Base-by-base conservation (phyloP, 2,329 filamentous ascomycete species). In the Fusarium secorum region DNA sequence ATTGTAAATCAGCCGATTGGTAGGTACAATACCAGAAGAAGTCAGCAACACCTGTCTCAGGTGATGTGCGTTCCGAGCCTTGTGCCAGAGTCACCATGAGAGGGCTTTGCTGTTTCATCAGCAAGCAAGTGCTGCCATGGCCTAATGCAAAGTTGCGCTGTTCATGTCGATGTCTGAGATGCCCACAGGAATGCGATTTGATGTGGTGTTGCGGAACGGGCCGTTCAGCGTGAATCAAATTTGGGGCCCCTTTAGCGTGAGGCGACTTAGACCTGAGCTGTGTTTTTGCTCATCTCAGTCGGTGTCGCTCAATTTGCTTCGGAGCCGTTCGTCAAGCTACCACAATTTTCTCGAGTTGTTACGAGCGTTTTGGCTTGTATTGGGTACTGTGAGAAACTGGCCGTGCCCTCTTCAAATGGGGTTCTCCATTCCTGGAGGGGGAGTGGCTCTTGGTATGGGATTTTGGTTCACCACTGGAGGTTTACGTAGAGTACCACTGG, bases 371-470 rank as follows among this genome's bases (percentile, higher is more conserved):
- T 22, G 65, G 11, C 41, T 44, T 32, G 52, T 46, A 36, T 41
- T 28, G 28, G 15, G 45, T 56, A 35, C 26, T 45, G 33, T 70
- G 52, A 33, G 35, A 42, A 68, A 46, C 33, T 24, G 32, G 26
- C 11, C 20, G 18, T 14, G 28, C 15, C 22, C 36, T 55, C 45
- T 45, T 80, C 74, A 84, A 73, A 83, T 84, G 5, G 81, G 78
- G 56, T 84, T 84, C 71, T 83, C 81, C 82, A 84, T 84, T n/a
- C 81, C 82, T 3, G 76, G 75, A 7, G 77, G 78, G 10, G 79
- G 75, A 6, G 75, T 75, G 33, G 69, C 73, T 55, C 46, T 60
- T 13, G 74, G 60, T 18, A 71, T 30, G 15, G 58, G 41, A 22
- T 63, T 66, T 28, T 63, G 64, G n/a, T 60, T 72, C 36, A 66